Evolutionary conservation across 345 rosid genomes (phyloP), one percentile per base, ranked within the genome.

Genomic region (Gynandropsis gynandra): DNA sequence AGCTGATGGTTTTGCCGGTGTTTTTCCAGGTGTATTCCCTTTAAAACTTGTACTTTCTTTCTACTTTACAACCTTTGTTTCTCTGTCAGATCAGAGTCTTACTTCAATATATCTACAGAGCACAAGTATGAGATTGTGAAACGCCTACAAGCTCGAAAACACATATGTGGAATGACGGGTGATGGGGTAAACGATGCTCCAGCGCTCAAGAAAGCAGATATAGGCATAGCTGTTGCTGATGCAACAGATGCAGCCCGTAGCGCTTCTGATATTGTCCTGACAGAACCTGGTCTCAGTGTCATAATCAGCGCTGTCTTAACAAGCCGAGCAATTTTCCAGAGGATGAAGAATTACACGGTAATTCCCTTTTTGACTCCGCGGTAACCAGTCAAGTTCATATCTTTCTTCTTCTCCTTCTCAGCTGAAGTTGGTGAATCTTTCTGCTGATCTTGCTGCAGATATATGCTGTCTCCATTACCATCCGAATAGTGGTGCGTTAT

Each of bases 131-230:
- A 79, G 77, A 82, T 82, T 12, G 81, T 79, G 67, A 82, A 82
- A 55, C 77, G 80, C 17, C 55, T 82, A 66, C 89, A 79, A 79
- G 85, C 80, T 43, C 71, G 89, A 68, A 80, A 80, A 57, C 86
- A 82, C 41, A 77, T 73, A 40, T 82, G 86, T 58, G 89, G 86
- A 65, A 80, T 79, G 83, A 77, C 83, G 14, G 86, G 83, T 9
- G 86, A 79, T 65, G 81, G 86, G 41, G 90, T 77, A 21, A 77
- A 82, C 16, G 90, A 82, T 56, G 86, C 90, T 47, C 83, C 86
- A 10, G 80, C 86, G 35, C 81, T 82, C 35, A 77, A 82, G 67
- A 82, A 76, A 70, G 86, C 90, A 18, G 78, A 79, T 52, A 77
- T 82, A 47, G 90, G 90, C 37, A 75, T 82, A 21, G 86, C 83